Conservation (phyloP, 2,329 filamentous ascomycete species). For the Xylaria sp. region DNA sequence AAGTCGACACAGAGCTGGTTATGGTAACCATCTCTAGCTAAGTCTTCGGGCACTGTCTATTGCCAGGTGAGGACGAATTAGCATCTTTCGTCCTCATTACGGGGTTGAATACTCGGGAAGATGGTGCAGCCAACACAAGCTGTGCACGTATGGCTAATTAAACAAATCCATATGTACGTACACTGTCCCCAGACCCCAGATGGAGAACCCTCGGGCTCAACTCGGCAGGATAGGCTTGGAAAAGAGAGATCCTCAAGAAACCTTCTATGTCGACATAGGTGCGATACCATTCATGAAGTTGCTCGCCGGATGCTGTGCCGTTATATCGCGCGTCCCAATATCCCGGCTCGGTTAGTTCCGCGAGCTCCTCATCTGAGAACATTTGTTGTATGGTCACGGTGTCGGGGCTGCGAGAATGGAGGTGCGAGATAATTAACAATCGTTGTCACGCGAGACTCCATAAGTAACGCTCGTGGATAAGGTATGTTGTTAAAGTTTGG, state of each 20-base stretch:
- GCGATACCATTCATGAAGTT: conserved; percentile 66
- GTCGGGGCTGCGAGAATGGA: neutral
- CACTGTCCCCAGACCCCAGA: conserved; percentile 68
- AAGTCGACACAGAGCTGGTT: conserved; percentile 68
- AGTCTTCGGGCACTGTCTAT: conserved; percentile 63
- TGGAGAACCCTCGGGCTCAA: conserved; percentile 62
- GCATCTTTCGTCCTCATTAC: conserved; percentile 2
- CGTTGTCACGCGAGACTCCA: no score
- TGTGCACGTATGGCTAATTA: neutral
- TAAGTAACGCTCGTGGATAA: no score
- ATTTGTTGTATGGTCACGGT: neutral
- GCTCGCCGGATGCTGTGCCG: conserved; percentile 51
- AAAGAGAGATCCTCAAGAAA: conserved; percentile 60
- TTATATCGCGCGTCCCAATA: conserved; percentile 65
- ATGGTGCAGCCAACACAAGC: neutral
- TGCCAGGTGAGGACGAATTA: conserved; percentile 5
- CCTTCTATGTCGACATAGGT: conserved; percentile 59
- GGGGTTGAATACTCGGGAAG: neutral
- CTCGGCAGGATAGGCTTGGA: conserved; percentile 46
- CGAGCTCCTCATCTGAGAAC: conserved; percentile 44
- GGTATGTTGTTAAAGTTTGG: no score
- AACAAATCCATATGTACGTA: conserved; percentile 47
- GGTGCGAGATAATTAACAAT: neutral
- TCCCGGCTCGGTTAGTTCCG: conserved; percentile 54
- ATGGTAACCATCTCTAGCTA: conserved; percentile 59